Base-by-base conservation (phyloP, 2,329 filamentous ascomycete species). In the Diaporthe amygdali region DNA sequence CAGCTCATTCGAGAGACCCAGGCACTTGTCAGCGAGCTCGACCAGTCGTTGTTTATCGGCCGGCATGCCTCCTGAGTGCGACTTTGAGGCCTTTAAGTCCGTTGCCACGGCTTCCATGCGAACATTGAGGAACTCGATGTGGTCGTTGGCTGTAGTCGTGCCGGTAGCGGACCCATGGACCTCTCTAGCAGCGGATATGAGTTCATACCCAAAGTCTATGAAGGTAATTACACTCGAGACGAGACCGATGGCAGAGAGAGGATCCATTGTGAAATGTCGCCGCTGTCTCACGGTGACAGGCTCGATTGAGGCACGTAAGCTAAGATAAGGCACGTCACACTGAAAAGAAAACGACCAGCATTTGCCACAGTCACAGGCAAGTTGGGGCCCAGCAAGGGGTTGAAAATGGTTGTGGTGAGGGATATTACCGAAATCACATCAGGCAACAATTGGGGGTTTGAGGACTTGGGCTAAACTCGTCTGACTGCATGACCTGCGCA, bases 181-280 rank as follows among this genome's bases (percentile, higher is more conserved):
- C 32, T 69, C 54, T 44, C 20, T 30, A 10, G 55, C n/a, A 27
- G 56, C 47, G 9, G 55, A 39, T 20, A 64, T 39, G 30, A 64
- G 6, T 22, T 69, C 27, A 54, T 61, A 61, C 22, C 54, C 67
- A 8, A 64, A 61, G 56, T 69, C 67, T 30, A 69, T 64, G 27
- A 69, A 69, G 7, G 67, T 69, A 9, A 69, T 69, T 32, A 69
- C 47, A 20, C 54, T 41, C 0, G 55, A 69, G 4, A 64, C 54
- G 4, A 69, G 55, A 10, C 67, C 67, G 10, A 69, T 52, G 22
- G 67, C 67, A 61, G 67, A 51, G 8, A 69, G 54, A 22, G 67
- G 54, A 63, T 69, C 67, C 67, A 69, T 63, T 32, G n/a, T 17
- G 56, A 30, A 27, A 17, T 14, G 20, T 5, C n/a, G n/a, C n/a